phyloP scores from a whole-genome alignment of 2,329 filamentous ascomycete species.

The Xylaria hypoxylon region DNA sequence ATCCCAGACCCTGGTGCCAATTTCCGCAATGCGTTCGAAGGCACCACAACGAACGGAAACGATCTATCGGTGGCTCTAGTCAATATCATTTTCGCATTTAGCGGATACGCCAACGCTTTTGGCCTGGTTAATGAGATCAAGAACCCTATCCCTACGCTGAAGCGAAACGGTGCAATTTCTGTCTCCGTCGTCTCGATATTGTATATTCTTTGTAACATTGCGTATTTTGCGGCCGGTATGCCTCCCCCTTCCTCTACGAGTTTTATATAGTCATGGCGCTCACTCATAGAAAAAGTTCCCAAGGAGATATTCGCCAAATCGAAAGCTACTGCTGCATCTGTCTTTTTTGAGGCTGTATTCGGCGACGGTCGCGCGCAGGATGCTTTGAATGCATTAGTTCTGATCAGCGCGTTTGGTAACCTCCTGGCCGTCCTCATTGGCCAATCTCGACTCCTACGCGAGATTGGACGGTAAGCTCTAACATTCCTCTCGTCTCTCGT shows the following conservation, averaged over 20 bases:
- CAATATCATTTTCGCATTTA: constrained; percentile 69
- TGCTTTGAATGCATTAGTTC: constrained; percentile 68
- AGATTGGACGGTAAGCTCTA: constrained; percentile 63
- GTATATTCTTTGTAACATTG: constrained; percentile 70
- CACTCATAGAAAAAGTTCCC: constrained; percentile 52
- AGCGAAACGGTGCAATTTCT: constrained; percentile 61
- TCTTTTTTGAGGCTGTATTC: constrained; percentile 71
- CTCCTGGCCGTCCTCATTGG: constrained; percentile 66
- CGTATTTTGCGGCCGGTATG: constrained; percentile 66
- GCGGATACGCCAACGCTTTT: constrained; percentile 69
- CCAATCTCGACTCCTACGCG: constrained; percentile 67
- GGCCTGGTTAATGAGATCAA: constrained; percentile 68
- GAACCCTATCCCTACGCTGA: constrained; percentile 68
- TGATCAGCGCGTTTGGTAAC: constrained; percentile 69
- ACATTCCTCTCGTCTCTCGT: background rate
- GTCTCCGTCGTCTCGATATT: constrained; percentile 63
- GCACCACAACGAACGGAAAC: constrained; percentile 57
- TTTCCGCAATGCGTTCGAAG: constrained; percentile 66
- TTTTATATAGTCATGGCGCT: constrained; percentile 31
- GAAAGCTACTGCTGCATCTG: constrained; percentile 63
- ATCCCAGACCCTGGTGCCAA: constrained; percentile 64
- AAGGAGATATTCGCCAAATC: constrained; percentile 64
- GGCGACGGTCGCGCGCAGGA: constrained; percentile 60
- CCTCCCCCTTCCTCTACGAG: background rate
- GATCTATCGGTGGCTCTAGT: constrained; percentile 69